Conservation (phyloP, 805 yeast genomes). For the Candida peoriensis region DNA sequence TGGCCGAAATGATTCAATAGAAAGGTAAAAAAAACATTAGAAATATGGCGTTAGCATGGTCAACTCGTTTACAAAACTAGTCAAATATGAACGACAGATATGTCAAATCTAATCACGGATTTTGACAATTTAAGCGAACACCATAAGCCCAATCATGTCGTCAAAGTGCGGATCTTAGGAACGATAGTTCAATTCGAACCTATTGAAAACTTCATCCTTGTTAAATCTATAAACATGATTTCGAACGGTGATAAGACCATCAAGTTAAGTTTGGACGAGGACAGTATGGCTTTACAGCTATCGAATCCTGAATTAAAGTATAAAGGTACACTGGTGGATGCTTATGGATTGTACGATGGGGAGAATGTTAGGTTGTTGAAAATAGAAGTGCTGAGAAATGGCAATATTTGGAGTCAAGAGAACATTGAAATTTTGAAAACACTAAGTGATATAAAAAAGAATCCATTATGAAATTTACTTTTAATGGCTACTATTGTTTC, state of each 20-base stretch:
- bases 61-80: no score
- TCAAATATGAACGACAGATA: no score
- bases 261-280: conserved; percentile 12
- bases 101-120: conserved; percentile 15
- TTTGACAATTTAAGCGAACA: conserved; percentile 4
- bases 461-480: neutral
- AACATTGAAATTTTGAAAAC: neutral
- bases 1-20: neutral
- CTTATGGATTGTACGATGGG: conserved; percentile 15
- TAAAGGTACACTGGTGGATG: conserved; percentile 18
- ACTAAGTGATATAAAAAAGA: neutral
- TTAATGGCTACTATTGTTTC: neutral
- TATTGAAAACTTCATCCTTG: conserved; percentile 6
- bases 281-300: conserved; percentile 3
- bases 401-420: neutral
- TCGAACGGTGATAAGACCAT: conserved; percentile 5
- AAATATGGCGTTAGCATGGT: no score
- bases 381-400: conserved; percentile 5
- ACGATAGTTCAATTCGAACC: conserved; percentile 17
- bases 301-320: conserved; percentile 15
- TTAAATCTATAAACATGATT: conserved; percentile 13
- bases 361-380: conserved; percentile 4
- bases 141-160: conserved; percentile 9
- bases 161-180: conserved; percentile 19
- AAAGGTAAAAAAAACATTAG: conserved; percentile 1